Percentiles rank a stretch among this genome's conserved stretches.
These are phyloP conservation scores for Rubroboletus pulcherrimus DNA, from an alignment of 768 basidiomycete species.

Conservation along the genomic window DNA sequence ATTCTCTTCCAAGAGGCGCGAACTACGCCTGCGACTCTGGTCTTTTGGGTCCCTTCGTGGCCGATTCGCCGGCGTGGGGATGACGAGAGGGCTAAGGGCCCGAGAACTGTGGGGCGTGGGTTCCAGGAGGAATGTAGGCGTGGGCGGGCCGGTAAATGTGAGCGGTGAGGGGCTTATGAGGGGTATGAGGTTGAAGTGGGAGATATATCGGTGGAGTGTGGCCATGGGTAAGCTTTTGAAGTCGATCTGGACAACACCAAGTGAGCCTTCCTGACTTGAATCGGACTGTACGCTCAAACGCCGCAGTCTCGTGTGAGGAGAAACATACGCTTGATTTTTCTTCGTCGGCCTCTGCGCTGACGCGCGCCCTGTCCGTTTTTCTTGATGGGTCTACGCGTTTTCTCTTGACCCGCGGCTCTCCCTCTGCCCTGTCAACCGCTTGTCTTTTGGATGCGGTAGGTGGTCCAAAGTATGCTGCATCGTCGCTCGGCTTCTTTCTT, in stretches of 20 bases:
- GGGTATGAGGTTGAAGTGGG: slow-evolving; percentile 70
- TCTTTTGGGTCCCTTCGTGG: slow-evolving; percentile 68
- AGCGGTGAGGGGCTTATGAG: slow-evolving; percentile 67
- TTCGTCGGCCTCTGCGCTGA: slow-evolving; percentile 30
- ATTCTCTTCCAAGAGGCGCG: slow-evolving; percentile 66
- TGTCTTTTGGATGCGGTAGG: slow-evolving; percentile 59
- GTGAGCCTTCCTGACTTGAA: slow-evolving; percentile 7
- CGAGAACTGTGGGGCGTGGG: slow-evolving; percentile 43
- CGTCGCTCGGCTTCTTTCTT: slow-evolving; percentile 60
- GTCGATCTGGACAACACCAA: slow-evolving; percentile 52
- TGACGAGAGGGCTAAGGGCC: slow-evolving; percentile 45
- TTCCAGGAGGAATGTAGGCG: slow-evolving; percentile 57
- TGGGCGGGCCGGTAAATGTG: slow-evolving; percentile 63
- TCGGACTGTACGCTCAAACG: neutral
- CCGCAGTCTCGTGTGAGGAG: neutral
- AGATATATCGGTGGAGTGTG: slow-evolving; percentile 68
- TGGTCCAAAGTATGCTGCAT: slow-evolving; percentile 67
- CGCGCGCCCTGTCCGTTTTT: slow-evolving; percentile 38
- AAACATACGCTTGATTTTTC: slow-evolving; percentile 30
- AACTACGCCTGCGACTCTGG: slow-evolving; percentile 59
- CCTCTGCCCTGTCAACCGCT: slow-evolving; percentile 63
- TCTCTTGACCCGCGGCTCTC: slow-evolving; percentile 71
- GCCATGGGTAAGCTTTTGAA: slow-evolving; percentile 66
- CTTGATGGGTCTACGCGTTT: slow-evolving; percentile 56
- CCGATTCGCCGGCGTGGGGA: slow-evolving; percentile 62